Percentiles rank a stretch among this genome's conserved stretches.
Evolutionary conservation across 106 monocot genomes (phyloP).

Genomic region (Acanthochlamys bracteata): DNA sequence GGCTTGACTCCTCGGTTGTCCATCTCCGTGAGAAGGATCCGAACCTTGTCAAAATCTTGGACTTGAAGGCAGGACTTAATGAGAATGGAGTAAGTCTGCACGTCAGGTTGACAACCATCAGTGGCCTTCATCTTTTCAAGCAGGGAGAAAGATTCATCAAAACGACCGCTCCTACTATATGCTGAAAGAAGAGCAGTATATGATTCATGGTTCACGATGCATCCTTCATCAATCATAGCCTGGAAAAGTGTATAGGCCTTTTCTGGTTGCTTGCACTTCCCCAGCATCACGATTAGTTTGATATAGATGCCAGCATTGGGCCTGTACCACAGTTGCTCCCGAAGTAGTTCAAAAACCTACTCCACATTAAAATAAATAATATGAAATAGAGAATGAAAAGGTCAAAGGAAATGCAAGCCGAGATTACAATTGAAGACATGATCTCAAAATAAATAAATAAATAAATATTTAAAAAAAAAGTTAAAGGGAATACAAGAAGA

Average conservation of each 20-base stretch:
- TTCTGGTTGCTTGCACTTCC: slow-evolving; percentile 91
- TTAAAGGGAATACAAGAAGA: no score
- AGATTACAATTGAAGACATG: neutral
- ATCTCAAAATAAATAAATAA: neutral
- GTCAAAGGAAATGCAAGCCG: neutral
- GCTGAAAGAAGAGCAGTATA: slow-evolving; percentile 95
- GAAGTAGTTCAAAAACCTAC: slow-evolving; percentile 89
- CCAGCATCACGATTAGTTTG: slow-evolving; percentile 97
- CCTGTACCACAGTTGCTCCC: slow-evolving; percentile 87
- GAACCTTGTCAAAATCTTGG: slow-evolving; percentile 66
- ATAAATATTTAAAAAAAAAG: no score
- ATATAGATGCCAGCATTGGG: slow-evolving; percentile 86
- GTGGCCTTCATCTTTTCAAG: slow-evolving; percentile 75
- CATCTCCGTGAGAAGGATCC: slow-evolving; percentile 64
- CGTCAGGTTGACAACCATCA: slow-evolving; percentile 78
- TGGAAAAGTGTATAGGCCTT: slow-evolving; percentile 74
- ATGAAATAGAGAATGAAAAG: neutral
- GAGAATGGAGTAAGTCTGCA: slow-evolving; percentile 90
- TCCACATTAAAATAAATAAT: neutral
- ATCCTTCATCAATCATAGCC: slow-evolving; percentile 86
- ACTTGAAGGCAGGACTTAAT: slow-evolving; percentile 81
- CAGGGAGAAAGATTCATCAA: slow-evolving; percentile 69
- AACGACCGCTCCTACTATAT: slow-evolving; percentile 81
- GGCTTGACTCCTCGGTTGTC: slow-evolving; percentile 46
- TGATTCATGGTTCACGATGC: slow-evolving; percentile 66